Evolutionary conservation across 768 basidiomycete genomes (phyloP).

Genomic region (Rhizopogon rudus): DNA sequence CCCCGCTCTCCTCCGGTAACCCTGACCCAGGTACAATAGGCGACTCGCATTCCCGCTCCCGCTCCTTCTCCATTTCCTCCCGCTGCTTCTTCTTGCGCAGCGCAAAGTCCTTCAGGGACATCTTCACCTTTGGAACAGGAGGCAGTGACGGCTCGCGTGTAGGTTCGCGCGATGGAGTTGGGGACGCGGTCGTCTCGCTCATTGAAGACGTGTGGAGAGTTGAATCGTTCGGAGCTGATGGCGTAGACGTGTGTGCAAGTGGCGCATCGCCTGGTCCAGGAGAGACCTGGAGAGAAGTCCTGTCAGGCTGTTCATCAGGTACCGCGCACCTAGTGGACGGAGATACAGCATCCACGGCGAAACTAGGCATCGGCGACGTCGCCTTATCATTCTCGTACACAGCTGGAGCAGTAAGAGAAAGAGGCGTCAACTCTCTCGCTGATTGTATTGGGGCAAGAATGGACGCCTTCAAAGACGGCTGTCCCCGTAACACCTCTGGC

Average conservation of each 20-base stretch:
- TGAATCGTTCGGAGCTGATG: background rate
- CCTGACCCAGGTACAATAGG: conserved; percentile 3
- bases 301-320: background rate
- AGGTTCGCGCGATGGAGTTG: background rate
- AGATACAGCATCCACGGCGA: background rate
- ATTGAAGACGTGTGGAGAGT: background rate
- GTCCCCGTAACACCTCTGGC: conserved; percentile 20
- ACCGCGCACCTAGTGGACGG: background rate
- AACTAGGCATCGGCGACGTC: background rate
- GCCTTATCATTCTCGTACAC: background rate
- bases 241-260: background rate
- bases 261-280: background rate
- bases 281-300: background rate
- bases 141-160: conserved; percentile 22
- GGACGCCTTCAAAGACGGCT: conserved; percentile 7
- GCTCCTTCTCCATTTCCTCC: conserved; percentile 31
- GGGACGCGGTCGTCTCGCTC: background rate
- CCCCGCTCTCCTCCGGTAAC: background rate
- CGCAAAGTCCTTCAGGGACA: conserved; percentile 56
- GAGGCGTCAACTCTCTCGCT: background rate
- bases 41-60: background rate
- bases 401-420: background rate
- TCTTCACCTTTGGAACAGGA: conserved; percentile 45
- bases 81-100: conserved; percentile 48
- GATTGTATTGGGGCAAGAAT: background rate